Conservation (phyloP, 768 basidiomycete genomes). For the Fomitopsis serialis region DNA sequence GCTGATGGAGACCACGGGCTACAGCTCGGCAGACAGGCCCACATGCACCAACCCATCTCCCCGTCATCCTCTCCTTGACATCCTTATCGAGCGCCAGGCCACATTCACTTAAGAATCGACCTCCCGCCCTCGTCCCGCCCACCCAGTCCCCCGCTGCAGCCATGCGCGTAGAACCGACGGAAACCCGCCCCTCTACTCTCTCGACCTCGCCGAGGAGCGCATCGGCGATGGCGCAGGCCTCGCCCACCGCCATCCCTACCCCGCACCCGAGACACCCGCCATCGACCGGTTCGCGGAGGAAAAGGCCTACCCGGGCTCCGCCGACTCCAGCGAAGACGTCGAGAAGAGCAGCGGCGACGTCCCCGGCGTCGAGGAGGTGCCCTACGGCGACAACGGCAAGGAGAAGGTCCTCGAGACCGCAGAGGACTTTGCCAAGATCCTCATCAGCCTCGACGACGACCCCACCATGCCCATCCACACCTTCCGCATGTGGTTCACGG, state of each 20-base stretch:
- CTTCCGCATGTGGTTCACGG: slow-evolving; percentile 1
- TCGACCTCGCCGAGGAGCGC: neutral
- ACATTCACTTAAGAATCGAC: too few relatives aligned
- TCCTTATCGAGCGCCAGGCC: too few relatives aligned
- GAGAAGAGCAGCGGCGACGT: neutral
- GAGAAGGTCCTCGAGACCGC: slow-evolving; percentile 1
- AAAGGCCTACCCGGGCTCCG: neutral
- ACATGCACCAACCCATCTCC: too few relatives aligned
- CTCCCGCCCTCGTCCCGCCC: too few relatives aligned
- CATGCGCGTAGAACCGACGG: too few relatives aligned
- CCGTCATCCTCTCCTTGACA: too few relatives aligned
- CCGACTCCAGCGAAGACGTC: neutral
- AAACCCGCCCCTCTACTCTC: neutral
- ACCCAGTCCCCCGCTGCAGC: too few relatives aligned
- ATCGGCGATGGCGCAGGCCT: neutral
- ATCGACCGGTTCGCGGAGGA: neutral
- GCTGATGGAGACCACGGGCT: too few relatives aligned
- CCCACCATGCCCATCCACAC: neutral
- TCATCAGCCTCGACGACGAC: neutral
- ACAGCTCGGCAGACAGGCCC: too few relatives aligned
- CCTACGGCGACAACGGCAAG: neutral
- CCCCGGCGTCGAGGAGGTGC: neutral
- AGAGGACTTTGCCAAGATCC: neutral
- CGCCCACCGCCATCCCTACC: too few relatives aligned
- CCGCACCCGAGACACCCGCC: neutral